Evolutionary conservation across 208 protist species (phyloP), one percentile per base, ranked within the genome.

Genomic region (Phytomonas francai): DNA sequence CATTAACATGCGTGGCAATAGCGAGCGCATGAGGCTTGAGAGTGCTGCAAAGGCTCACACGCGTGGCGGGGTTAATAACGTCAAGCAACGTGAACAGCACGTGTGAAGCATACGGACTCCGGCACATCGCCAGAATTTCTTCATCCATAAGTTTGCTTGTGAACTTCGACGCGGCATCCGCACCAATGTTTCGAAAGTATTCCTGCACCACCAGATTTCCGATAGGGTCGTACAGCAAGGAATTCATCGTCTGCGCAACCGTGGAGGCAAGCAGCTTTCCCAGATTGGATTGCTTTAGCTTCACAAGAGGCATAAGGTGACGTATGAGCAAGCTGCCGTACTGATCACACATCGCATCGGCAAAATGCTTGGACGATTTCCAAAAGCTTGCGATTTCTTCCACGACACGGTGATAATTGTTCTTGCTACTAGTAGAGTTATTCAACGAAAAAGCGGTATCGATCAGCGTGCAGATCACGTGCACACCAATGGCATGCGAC

Each of bases 201-300:
- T 78, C 77, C 71, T 92, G 88, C 62, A 89, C 79, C 12, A 88
- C 83, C 27, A 95, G 74, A 78, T 93, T 95, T 56, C 90, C 90
- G 30, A 86, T 83, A 58, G 83, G 59, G 33, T 92, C 84, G 76
- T 85, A 91, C 30, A 81, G 71, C 30, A 92, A 79, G 36, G 68
- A 64, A 27, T 63, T 65, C 59, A 87, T 65, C 33, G 88, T 76
- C 39, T 85, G 79, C 67, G 84, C 81, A 54, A 95, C 75, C 27
- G 83, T 67, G 8, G 64, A 76, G n/a, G 71, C 64, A 54, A 95
- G 72, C 19, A 92, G 71, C 39, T 79, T 69, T 22, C 84, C 85
- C 45, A 85, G 75, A 71, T 85, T 87, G 39, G 81, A 91, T 19
- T 77, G 67, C 69, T 82, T 87, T 39, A 67, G 60, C 5, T 73